phyloP scores from a whole-genome alignment of 2,329 filamentous ascomycete species.

The Leptographium flavum region DNA sequence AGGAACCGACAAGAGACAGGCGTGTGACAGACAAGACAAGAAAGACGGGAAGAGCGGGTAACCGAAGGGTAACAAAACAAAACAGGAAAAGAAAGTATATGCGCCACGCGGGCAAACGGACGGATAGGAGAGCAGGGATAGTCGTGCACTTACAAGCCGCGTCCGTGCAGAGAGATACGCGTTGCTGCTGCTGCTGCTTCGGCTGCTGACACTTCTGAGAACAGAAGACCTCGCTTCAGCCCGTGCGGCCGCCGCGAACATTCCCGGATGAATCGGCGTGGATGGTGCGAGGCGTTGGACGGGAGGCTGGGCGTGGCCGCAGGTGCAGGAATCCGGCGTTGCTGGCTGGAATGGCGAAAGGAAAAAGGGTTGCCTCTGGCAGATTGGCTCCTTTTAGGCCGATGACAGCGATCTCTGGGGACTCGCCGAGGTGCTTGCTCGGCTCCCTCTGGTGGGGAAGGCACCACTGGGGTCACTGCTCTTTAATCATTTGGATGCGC shows the following conservation, averaged over 20 bases:
- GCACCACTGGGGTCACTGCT: neutral
- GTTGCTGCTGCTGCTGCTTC: neutral
- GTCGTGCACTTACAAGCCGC: slow-evolving; percentile 7
- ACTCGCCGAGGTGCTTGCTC: slow-evolving; percentile 13
- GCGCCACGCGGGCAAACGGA: no score
- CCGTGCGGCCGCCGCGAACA: slow-evolving; percentile 22
- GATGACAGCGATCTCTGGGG: slow-evolving; percentile 2
- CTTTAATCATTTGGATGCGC: no score
- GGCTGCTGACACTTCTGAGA: slow-evolving; percentile 13
- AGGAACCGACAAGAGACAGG: slow-evolving; percentile 2
- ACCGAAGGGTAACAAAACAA: no score
- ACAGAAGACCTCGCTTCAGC: slow-evolving; percentile 21
- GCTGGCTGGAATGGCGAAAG: neutral
- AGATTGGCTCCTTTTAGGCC: neutral
- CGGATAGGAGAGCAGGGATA: no score
- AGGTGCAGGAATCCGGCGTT: no score
- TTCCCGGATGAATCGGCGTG: slow-evolving; percentile 11
- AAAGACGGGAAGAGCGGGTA: no score
- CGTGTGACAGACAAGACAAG: neutral
- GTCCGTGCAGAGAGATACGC: slow-evolving; percentile 9
- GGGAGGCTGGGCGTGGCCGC: neutral
- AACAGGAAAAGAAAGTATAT: no score
- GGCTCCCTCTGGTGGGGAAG: slow-evolving; percentile 3
- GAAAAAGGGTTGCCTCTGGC: neutral
- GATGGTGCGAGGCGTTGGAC: neutral